phyloP scores from a whole-genome alignment of 495 filamentous ascomycete genomes.

The Amphirosellinia nigrospora region DNA sequence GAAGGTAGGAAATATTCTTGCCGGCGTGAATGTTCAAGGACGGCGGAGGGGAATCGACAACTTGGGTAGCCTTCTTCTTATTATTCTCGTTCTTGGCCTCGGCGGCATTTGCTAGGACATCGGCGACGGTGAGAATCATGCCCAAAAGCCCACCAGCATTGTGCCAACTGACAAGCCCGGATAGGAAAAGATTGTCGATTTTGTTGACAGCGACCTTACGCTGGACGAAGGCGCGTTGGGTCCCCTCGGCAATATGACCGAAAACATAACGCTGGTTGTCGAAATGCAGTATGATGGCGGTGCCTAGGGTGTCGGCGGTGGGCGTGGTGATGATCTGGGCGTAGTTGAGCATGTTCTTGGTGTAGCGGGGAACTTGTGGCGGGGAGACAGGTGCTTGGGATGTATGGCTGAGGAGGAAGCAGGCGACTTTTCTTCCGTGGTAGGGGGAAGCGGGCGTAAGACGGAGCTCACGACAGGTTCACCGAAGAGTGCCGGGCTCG shows the following conservation, averaged over 20 bases:
- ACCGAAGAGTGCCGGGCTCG: not conserved
- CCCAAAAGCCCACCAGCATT: slow-evolving; percentile 83
- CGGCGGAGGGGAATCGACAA: slow-evolving; percentile 28
- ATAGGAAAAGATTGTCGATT: slow-evolving; percentile 77
- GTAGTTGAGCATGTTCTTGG: slow-evolving; percentile 66
- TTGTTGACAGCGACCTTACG: slow-evolving; percentile 64
- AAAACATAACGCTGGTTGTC: slow-evolving; percentile 85
- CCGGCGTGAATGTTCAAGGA: slow-evolving; percentile 75
- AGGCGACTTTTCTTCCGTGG: not conserved
- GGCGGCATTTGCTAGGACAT: slow-evolving; percentile 47
- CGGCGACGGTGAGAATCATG: slow-evolving; percentile 80
- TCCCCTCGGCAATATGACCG: slow-evolving; percentile 82
- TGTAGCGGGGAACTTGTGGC: not conserved
- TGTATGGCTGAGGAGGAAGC: slow-evolving; percentile 18
- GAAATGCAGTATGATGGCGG: slow-evolving; percentile 75
- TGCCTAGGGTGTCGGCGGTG: slow-evolving; percentile 89
- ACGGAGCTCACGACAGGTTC: not conserved
- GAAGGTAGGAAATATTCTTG: slow-evolving; percentile 74
- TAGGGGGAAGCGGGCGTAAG: not conserved
- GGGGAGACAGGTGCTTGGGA: not conserved
- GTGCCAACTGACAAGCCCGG: slow-evolving; percentile 75
- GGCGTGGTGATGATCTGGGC: slow-evolving; percentile 80
- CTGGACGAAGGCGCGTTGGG: slow-evolving; percentile 77
- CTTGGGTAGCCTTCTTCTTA: slow-evolving; percentile 31
- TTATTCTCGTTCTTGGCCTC: slow-evolving; percentile 31